A percentile compares a stretch with the other conserved stretches of the same genome.
These are phyloP conservation scores for Cladosporium sphaerospermum DNA, from an alignment of 2,329 filamentous ascomycete species.

Conservation along the genomic window DNA sequence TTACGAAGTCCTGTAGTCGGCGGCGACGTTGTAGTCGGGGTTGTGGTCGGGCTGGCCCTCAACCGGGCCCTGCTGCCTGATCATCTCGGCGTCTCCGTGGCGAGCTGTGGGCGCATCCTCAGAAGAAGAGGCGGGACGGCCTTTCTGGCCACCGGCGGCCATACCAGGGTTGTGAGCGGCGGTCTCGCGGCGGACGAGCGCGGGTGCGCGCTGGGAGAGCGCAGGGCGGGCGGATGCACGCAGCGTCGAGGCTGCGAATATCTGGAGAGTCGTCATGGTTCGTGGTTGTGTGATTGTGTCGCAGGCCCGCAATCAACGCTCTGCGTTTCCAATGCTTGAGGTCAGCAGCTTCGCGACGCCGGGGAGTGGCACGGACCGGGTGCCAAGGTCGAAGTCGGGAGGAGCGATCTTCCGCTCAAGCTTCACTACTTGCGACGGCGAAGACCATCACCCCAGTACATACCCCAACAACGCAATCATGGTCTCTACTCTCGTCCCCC, in stretches of 20 bases:
- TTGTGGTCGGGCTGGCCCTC: conserved; percentile 57
- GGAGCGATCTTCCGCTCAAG: neutral
- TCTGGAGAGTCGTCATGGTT: conserved; percentile 35
- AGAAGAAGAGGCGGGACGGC: conserved; percentile 12
- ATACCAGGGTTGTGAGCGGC: conserved; percentile 10
- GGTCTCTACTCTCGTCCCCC: conserved; percentile 90
- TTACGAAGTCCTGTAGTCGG: conserved; percentile 90
- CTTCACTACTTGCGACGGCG: conserved; percentile 12
- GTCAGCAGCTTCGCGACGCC: conserved; percentile 10
- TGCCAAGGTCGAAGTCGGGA: neutral
- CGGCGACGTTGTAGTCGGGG: conserved; percentile 72
- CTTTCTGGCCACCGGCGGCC: conserved; percentile 11
- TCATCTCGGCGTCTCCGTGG: conserved; percentile 34
- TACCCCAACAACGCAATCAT: conserved; percentile 24
- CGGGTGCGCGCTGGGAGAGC: conserved; percentile 19
- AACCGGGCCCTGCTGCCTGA: conserved; percentile 44
- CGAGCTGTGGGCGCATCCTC: conserved; percentile 11
- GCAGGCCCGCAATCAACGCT: neutral
- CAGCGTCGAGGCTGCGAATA: conserved; percentile 37
- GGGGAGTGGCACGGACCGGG: neutral
- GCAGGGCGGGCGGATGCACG: conserved; percentile 30
- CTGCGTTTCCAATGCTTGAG: conserved; percentile 8
- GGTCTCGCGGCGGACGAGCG: conserved; percentile 10
- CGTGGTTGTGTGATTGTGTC: conserved; percentile 8
- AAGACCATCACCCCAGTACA: conserved; percentile 2